phyloP scores from a whole-genome alignment of 805 yeast species.

The Candida verbasci region DNA sequence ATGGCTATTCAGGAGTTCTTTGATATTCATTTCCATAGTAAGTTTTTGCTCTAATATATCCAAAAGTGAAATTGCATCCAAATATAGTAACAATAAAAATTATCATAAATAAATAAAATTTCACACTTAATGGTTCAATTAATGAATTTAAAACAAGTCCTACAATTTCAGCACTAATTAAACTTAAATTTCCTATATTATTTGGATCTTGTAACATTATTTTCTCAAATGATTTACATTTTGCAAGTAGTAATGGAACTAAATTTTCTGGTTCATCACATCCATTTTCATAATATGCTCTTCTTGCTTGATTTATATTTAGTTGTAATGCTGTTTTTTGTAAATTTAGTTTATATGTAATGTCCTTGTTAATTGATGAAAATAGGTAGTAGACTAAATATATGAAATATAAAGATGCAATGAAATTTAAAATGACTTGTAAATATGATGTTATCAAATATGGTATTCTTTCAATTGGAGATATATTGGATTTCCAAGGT shows the following conservation, averaged over 20 bases:
- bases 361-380: conserved; percentile 50
- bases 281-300: conserved; percentile 48
- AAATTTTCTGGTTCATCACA: conserved; percentile 46
- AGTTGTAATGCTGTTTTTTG: conserved; percentile 41
- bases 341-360: conserved; percentile 45
- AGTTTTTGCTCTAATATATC: conserved; percentile 56
- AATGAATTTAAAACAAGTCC: conserved; percentile 60
- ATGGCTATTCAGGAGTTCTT: no score
- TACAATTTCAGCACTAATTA: conserved; percentile 56
- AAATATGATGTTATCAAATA: conserved; percentile 59
- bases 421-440: conserved; percentile 50
- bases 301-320: conserved; percentile 52
- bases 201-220: conserved; percentile 59
- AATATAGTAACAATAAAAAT: conserved; percentile 46
- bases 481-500: conserved; percentile 54
- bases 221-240: conserved; percentile 58
- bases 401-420: conserved; percentile 41
- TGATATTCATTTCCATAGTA: conserved; percentile 33
- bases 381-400: conserved; percentile 42
- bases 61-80: conserved; percentile 60
- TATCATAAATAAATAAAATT: conserved; percentile 46
- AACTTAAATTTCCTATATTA: conserved; percentile 45
- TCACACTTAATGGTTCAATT: conserved; percentile 63
- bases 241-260: conserved; percentile 54
- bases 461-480: conserved; percentile 50